These are phyloP conservation scores for Epichloe glyceriae DNA, from an alignment of 2,329 filamentous ascomycete genomes.

Conservation along the genomic window DNA sequence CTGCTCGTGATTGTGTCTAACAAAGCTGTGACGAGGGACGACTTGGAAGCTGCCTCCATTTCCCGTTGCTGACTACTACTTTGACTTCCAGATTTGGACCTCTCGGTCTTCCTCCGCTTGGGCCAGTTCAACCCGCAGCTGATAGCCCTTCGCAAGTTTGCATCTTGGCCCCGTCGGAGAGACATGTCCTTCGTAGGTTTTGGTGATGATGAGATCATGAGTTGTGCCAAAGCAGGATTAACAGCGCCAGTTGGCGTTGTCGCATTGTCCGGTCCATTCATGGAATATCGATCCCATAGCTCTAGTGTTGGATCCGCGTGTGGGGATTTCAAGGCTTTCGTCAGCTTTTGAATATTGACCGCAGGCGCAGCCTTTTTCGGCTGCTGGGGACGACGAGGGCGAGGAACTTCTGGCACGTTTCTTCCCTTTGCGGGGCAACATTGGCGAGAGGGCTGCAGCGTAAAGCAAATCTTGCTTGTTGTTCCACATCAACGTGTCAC, in stretches of 20 bases:
- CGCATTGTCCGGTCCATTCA: conserved; percentile 28
- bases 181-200: conserved; percentile 36
- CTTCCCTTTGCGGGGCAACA: conserved; percentile 36
- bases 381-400: conserved; percentile 52
- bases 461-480: conserved; percentile 31
- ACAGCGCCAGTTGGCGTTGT: conserved; percentile 30
- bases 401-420: conserved; percentile 67
- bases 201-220: conserved; percentile 60
- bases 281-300: conserved; percentile 63
- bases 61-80: conserved; percentile 22
- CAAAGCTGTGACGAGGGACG: conserved; percentile 46
- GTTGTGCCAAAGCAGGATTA: conserved; percentile 47
- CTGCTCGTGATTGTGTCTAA: conserved; percentile 51
- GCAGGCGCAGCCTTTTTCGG: conserved; percentile 31
- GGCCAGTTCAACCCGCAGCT: conserved; percentile 61
- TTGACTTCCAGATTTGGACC: conserved; percentile 25
- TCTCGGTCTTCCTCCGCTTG: conserved; percentile 51
- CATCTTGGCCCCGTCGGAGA: conserved; percentile 26
- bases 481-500: conserved; percentile 50
- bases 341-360: conserved; percentile 46
- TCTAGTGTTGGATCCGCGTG: conserved; percentile 61
- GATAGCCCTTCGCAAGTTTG: conserved; percentile 45
- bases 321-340: conserved; percentile 49
- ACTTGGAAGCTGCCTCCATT: conserved; percentile 39
- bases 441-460: conserved; percentile 31